phyloP scores from a whole-genome alignment of 2,329 filamentous ascomycete species.

The Ciborinia camelliae region DNA sequence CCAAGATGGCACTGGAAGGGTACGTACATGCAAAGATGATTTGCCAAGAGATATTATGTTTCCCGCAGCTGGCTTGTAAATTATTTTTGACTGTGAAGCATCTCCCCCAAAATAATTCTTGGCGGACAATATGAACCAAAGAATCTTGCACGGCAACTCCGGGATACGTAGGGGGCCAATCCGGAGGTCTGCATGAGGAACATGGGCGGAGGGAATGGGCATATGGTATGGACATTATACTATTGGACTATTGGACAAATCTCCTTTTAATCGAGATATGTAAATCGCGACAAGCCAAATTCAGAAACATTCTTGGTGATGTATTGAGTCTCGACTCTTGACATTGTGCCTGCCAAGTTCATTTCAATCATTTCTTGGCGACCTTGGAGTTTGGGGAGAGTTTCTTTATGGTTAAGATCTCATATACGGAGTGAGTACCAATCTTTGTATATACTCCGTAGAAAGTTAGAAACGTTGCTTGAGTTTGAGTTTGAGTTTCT shows the following conservation, averaged over 20 bases:
- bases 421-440: background rate
- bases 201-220: slow-evolving; percentile 8
- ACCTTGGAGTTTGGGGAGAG: background rate
- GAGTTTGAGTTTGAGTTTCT: no score
- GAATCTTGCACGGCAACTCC: slow-evolving; percentile 5
- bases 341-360: slow-evolving; percentile 6
- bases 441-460: background rate
- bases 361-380: background rate
- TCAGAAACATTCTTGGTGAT: background rate
- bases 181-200: slow-evolving; percentile 2
- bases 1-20: slow-evolving; percentile 13
- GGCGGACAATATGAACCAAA: slow-evolving; percentile 4
- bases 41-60: slow-evolving; percentile 12
- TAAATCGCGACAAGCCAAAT: background rate
- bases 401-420: background rate
- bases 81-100: background rate
- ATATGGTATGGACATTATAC: no score
- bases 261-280: slow-evolving; percentile 4
- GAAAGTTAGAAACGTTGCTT: background rate
- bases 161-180: slow-evolving; percentile 6
- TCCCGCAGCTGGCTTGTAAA: background rate
- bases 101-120: background rate
- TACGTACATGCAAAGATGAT: slow-evolving; percentile 6
- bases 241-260: slow-evolving; percentile 1
- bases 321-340: no score